Percentiles rank a stretch among this genome's conserved stretches.
Evolutionary conservation across 2,329 filamentous ascomycete species (phyloP).

Genomic region (Ceratocystis eucalypticola): DNA sequence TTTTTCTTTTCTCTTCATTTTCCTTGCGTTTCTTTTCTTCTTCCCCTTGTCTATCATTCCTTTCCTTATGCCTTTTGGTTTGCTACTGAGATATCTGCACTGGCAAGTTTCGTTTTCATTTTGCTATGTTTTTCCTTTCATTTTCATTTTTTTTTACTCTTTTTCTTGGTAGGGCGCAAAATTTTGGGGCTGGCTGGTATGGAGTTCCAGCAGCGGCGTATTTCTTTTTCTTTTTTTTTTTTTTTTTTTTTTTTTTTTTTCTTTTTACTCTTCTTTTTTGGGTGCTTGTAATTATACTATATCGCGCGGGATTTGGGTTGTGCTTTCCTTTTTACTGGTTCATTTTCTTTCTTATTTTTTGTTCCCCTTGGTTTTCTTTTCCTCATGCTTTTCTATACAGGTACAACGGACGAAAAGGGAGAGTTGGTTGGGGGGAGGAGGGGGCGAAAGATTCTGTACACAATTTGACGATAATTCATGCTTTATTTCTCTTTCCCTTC

Average conservation of each 20-base stretch:
- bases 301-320: not conserved
- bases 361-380: not conserved
- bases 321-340: not conserved
- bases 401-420: not conserved
- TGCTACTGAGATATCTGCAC: conserved; percentile 8
- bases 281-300: not conserved
- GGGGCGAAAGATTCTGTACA: not conserved
- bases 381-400: not conserved
- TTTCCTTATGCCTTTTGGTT: not conserved
- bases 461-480: not conserved
- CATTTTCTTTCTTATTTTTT: not conserved
- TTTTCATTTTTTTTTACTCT: not conserved
- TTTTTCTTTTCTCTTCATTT: not conserved
- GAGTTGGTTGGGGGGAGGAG: no score
- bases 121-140: not conserved
- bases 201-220: not conserved
- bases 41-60: conserved; percentile 8
- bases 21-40: not conserved
- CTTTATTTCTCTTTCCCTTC: not conserved
- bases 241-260: not conserved
- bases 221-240: not conserved
- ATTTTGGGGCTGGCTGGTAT: not conserved
- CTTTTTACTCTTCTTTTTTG: not conserved
- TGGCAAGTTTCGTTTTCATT: conserved; percentile 4
- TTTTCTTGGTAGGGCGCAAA: not conserved